Conservation (phyloP, 768 basidiomycete species). For the Amanita exitialis region DNA sequence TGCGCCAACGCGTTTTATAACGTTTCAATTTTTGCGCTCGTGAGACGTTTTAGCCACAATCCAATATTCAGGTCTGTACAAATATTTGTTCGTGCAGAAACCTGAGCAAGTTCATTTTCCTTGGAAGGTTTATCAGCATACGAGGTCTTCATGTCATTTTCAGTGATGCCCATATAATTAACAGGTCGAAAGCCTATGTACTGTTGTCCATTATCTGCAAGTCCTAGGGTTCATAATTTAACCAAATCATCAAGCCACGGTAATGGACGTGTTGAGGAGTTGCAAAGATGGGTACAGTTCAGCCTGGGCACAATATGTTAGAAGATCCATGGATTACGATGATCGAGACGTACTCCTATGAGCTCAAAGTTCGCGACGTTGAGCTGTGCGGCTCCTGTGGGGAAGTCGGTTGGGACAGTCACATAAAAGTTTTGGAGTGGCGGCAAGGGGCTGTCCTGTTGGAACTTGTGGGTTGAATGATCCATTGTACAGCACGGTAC, state of each 20-base stretch:
- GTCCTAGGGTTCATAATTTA: neutral
- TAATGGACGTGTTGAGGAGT: neutral
- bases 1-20: too few relatives aligned
- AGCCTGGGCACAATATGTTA: neutral
- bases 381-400: conserved; percentile 23
- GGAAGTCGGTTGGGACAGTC: conserved; percentile 20
- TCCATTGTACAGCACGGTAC: conserved; percentile 36
- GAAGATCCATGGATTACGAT: neutral
- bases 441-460: conserved; percentile 14
- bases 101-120: too few relatives aligned
- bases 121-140: too few relatives aligned
- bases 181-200: too few relatives aligned
- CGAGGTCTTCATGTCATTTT: too few relatives aligned
- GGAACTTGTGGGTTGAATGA: conserved; percentile 24
- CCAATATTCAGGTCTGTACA: too few relatives aligned
- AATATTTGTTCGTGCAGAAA: too few relatives aligned
- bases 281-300: neutral
- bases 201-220: neutral
- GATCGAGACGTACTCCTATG: conserved; percentile 25
- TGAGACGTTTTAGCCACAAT: too few relatives aligned
- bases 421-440: conserved; percentile 38
- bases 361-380: conserved; percentile 26
- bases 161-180: too few relatives aligned
- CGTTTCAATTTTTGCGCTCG: too few relatives aligned
- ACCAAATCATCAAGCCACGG: neutral